Base-by-base conservation (phyloP, 805 yeast genomes). In the Saturnispora diversa region DNA sequence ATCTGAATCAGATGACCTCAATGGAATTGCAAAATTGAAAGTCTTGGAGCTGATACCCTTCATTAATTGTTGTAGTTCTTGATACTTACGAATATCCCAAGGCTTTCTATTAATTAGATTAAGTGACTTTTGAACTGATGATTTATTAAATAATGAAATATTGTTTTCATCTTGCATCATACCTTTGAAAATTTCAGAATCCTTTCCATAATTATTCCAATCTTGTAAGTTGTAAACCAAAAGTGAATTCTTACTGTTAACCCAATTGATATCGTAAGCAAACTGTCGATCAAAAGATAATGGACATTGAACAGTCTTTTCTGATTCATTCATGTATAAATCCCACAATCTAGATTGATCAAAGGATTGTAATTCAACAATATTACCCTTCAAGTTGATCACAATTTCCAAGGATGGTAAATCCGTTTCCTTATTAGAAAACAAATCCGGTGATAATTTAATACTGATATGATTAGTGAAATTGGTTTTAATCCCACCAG, bases 381-480 rank as follows among this genome's bases (percentile, higher is more conserved):
- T 40, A 17, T 48, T 44, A 13, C 50, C 51, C n/a, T 38, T 35
- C 6, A 59, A 40, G 23, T 51, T 53, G 38, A 62, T 50, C 52
- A 62, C 53, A 7, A 62, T 40, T 39, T 63, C 66, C 31, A 60
- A 42, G 31, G 53, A 51, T 10, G 65, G 65, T 27, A 50, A 48
- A 3, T 47, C 46, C 23, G 51, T 42, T 5, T 40, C 24, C 12
- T 41, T 40, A n/a, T 48, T 40, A 16, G 42, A 40, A 35, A 50
- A 59, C 4, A 56, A 60, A 46, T 63, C 59, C 1, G 67, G 65
- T 13, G 56, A 44, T 31, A 63, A 44, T 36, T 55, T 58, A 23
- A 63, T 42, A 22, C 58, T 56, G 13, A 59, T 32, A 16, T 55
- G 51, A 25, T 51, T 48, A 15, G 49, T 55, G 27, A 58, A 61